Conservation (phyloP, 1,284 basidiomycete genomes). For the Trametes hirsuta region DNA sequence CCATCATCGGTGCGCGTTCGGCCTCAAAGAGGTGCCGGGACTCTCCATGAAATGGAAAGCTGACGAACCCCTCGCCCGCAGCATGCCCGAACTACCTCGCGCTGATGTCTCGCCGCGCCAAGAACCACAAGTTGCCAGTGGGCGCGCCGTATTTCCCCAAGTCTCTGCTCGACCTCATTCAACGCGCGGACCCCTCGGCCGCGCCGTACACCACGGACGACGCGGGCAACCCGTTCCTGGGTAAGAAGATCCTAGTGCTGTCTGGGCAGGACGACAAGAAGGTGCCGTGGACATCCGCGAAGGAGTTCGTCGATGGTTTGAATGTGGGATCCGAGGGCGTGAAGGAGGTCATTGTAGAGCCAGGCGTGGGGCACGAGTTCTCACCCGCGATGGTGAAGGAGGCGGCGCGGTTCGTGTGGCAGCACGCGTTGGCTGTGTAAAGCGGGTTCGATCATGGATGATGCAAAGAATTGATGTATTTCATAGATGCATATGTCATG, state of each 20-base stretch:
- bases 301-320: conserved; percentile 53
- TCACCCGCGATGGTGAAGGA: conserved; percentile 54
- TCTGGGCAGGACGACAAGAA: conserved; percentile 59
- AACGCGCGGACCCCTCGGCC: conserved; percentile 46
- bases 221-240: conserved; percentile 58
- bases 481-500: too few relatives aligned
- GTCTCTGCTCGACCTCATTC: conserved; percentile 52
- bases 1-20: conserved; percentile 59
- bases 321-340: conserved; percentile 51
- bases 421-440: conserved; percentile 25
- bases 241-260: conserved; percentile 72
- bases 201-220: conserved; percentile 42
- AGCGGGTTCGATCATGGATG: neutral
- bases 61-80: neutral
- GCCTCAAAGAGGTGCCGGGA: neutral
- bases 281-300: conserved; percentile 60
- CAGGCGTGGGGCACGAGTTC: conserved; percentile 55
- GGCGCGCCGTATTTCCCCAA: conserved; percentile 62
- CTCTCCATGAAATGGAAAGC: neutral
- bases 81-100: conserved; percentile 72
- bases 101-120: conserved; percentile 65
- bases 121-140: conserved; percentile 44
- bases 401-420: conserved; percentile 47
- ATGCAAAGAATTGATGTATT: neutral
- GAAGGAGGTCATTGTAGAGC: conserved; percentile 53